Percentiles rank a stretch among this genome's conserved stretches.
Evolutionary conservation across 441 rosid genomes (phyloP).

Genomic region (Breynia disticha): DNA sequence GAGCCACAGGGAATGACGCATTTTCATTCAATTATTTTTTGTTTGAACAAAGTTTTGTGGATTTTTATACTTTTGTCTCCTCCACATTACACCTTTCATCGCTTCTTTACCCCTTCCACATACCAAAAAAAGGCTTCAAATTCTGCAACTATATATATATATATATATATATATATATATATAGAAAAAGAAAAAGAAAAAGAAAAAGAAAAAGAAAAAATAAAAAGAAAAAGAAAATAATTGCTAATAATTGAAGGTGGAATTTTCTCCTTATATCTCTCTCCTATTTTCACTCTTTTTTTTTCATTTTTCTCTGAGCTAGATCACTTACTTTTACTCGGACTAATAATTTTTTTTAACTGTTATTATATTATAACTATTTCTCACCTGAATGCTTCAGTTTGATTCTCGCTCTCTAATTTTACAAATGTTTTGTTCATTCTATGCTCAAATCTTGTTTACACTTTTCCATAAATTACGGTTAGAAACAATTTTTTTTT

Average conservation of each 20-base stretch:
- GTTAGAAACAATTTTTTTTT: conserved; percentile 22
- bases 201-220: background rate
- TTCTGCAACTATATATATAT: too few species aligned
- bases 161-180: too few species aligned
- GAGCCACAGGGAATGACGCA: too few species aligned
- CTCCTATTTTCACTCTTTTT: conserved; percentile 33
- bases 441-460: conserved; percentile 37
- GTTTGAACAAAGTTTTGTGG: too few species aligned
- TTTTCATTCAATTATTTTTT: too few species aligned
- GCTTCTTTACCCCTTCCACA: too few species aligned
- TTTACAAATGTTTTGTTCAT: conserved; percentile 29
- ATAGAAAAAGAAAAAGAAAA: too few species aligned
- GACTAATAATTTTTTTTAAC: conserved; percentile 1
- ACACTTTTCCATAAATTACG: conserved; percentile 30
- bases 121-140: too few species aligned
- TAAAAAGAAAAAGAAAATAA: background rate
- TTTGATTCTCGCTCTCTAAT: conserved; percentile 5
- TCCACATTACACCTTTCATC: too few species aligned
- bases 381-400: background rate
- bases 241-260: conserved; percentile 11
- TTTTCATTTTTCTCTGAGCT: conserved; percentile 31
- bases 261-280: conserved; percentile 28
- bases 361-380: background rate
- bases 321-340: conserved; percentile 3
- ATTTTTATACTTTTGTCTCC: too few species aligned